These are phyloP conservation scores for Odontarrhena argentea DNA, from an alignment of 345 rosid genomes.

Conservation along the genomic window DNA sequence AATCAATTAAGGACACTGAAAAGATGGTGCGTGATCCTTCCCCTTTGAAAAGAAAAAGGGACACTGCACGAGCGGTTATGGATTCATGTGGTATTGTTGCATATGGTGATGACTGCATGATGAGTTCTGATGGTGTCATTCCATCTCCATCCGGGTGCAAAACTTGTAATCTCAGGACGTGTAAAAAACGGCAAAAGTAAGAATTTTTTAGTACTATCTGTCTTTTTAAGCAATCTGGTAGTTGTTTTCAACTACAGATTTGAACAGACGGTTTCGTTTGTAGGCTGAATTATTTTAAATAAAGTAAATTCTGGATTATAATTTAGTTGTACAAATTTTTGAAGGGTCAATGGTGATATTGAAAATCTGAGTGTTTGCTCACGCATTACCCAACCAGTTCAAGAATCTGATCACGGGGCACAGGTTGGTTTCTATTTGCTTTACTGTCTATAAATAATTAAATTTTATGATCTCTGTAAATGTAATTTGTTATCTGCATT, in stretches of 20 bases:
- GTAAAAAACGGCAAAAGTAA: slow-evolving; percentile 62
- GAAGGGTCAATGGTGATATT: slow-evolving; percentile 45
- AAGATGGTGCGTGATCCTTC: slow-evolving; percentile 23
- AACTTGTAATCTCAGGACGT: slow-evolving; percentile 31
- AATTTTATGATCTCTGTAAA: slow-evolving; percentile 11
- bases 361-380: slow-evolving; percentile 40
- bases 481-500: slow-evolving; percentile 33
- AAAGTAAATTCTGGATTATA: slow-evolving; percentile 20
- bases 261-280: slow-evolving; percentile 1
- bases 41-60: slow-evolving; percentile 51
- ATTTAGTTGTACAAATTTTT: slow-evolving; percentile 33
- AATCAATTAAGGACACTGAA: slow-evolving; percentile 6
- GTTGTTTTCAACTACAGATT: slow-evolving; percentile 26
- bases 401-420: slow-evolving; percentile 31
- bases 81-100: slow-evolving; percentile 43
- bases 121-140: slow-evolving; percentile 32
- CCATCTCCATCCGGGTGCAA: slow-evolving; percentile 34
- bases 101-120: slow-evolving; percentile 37
- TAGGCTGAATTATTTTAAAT: no score
- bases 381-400: slow-evolving; percentile 39
- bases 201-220: slow-evolving; percentile 4
- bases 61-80: slow-evolving; percentile 34
- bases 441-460: slow-evolving; percentile 5
- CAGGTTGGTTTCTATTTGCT: slow-evolving; percentile 45
- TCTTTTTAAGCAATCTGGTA: slow-evolving; percentile 19